Evolutionary conservation across 73 alveolate genomes (phyloP), one percentile per base, ranked within the genome.

Genomic region (Uronychia binucleata): DNA sequence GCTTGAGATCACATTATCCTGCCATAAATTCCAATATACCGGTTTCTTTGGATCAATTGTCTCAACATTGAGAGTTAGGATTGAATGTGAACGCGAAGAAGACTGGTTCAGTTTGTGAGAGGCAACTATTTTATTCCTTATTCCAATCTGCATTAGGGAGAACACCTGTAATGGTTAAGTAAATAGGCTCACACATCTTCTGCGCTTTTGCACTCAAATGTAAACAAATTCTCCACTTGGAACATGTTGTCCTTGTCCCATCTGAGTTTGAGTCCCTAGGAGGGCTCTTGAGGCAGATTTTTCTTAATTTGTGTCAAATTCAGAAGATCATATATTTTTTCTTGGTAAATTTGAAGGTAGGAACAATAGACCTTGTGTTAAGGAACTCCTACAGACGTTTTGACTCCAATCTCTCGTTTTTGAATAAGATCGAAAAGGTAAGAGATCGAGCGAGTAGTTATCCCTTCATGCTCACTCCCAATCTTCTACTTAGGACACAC

Each of bases 241-340:
- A 92, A 92, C 31, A 81, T 88, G 80, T 89, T 90, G 28, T 81
- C 59, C 0, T 92, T 92, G 34, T 92, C 89, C 97, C 97, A 93
- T 26, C 94, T 82, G 80, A 93, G 26, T 0, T 90, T 86, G 46
- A 93, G 88, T 14, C 97, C 97, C 14, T 74, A 57, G 81, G 58
- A 77, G 74, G 32, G 81, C 86, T 19, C 59, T 34, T 59, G 57
- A 79, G 78, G 78, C 75, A 77, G 75, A 31, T 27, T 85, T 81
- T 75, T 77, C 32, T 32, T 79, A 85, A 79, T 85, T 81, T 1
- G 75, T 85, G 1, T 84, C 87, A 1, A 31, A 34, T 90, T 90
- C 58, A 96, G 95, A 29, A 96, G 82, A 82, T 96, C 99, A 82
- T 74, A 95, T 0, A 96, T 96, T 81, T 94, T 94, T 77, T 96